A percentile compares a stretch with the other conserved stretches of the same genome.
Conservation (phyloP, 140 eudicot species). For the Erigeron philadelphicus region DNA sequence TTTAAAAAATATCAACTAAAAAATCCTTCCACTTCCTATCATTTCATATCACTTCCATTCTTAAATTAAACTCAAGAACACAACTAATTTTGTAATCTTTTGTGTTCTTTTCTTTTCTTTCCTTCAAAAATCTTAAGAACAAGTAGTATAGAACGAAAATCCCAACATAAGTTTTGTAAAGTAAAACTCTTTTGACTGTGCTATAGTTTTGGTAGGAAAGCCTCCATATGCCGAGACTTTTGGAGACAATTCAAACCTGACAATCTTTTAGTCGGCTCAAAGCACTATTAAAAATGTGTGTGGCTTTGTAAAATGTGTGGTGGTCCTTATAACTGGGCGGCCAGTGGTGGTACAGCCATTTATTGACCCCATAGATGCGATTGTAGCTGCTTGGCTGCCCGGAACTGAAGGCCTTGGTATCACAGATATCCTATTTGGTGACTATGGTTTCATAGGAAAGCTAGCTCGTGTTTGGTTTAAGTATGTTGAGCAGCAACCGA, state of each 20-base stretch:
- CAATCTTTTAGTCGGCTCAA: conserved; percentile 47
- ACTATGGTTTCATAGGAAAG: conserved; percentile 60
- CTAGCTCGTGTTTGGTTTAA: conserved; percentile 69
- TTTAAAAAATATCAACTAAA: no score
- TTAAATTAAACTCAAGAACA: no score
- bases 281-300: conserved; percentile 49
- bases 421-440: conserved; percentile 60
- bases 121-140: no score
- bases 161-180: conserved; percentile 38
- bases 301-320: conserved; percentile 50
- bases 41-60: no score
- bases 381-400: conserved; percentile 90
- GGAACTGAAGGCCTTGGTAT: conserved; percentile 81
- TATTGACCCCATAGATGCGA: conserved; percentile 40
- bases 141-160: conserved; percentile 50
- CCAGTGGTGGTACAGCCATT: conserved; percentile 67
- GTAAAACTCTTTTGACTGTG: conserved; percentile 40
- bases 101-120: no score
- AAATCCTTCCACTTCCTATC: no score
- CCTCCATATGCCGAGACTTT: conserved; percentile 50
- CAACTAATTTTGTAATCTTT: no score
- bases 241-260: conserved; percentile 58
- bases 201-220: conserved; percentile 70
- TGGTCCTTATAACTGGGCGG: conserved; percentile 56
- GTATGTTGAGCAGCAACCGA: conserved; percentile 67